Conservation (phyloP, 805 yeast species). For the Saccharomycopsis lassenensis region DNA sequence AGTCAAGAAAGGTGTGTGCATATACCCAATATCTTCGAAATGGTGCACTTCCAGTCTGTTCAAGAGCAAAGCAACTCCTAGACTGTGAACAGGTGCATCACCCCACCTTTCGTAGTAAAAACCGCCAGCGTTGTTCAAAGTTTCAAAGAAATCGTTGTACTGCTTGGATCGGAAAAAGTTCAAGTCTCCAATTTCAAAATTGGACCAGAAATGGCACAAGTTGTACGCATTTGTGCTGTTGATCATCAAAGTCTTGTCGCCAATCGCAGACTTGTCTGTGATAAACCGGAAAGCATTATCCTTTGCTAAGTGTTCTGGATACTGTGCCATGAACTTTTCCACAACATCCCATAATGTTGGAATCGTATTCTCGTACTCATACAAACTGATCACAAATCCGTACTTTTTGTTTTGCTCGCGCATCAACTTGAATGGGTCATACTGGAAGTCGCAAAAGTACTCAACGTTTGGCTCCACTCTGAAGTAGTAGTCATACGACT, state of each 20-base stretch:
- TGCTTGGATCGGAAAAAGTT: slow-evolving; percentile 59
- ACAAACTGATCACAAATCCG: slow-evolving; percentile 76
- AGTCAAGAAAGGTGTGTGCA: slow-evolving; percentile 56
- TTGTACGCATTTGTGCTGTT: slow-evolving; percentile 50
- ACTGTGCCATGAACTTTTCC: slow-evolving; percentile 48
- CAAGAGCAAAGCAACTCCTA: slow-evolving; percentile 52
- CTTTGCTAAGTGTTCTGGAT: slow-evolving; percentile 54
- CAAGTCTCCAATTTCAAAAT: slow-evolving; percentile 67
- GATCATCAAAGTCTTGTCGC: slow-evolving; percentile 31
- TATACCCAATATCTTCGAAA: slow-evolving; percentile 75
- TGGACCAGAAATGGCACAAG: slow-evolving; percentile 81
- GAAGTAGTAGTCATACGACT: slow-evolving; percentile 81
- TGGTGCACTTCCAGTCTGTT: slow-evolving; percentile 55
- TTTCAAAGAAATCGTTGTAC: slow-evolving; percentile 50
- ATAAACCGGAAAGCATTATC: slow-evolving; percentile 50
- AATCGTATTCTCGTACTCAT: slow-evolving; percentile 77
- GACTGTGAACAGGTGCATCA: slow-evolving; percentile 83
- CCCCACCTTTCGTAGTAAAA: slow-evolving; percentile 91
- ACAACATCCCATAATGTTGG: slow-evolving; percentile 73
- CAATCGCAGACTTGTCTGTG: slow-evolving; percentile 41
- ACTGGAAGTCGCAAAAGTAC: slow-evolving; percentile 77
- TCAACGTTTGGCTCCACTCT: slow-evolving; percentile 91
- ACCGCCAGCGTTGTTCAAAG: slow-evolving; percentile 59
- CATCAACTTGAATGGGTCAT: slow-evolving; percentile 81
- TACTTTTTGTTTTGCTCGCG: slow-evolving; percentile 67